Conservation (phyloP, 805 yeast species). For the Schwanniomyces occidentalis region DNA sequence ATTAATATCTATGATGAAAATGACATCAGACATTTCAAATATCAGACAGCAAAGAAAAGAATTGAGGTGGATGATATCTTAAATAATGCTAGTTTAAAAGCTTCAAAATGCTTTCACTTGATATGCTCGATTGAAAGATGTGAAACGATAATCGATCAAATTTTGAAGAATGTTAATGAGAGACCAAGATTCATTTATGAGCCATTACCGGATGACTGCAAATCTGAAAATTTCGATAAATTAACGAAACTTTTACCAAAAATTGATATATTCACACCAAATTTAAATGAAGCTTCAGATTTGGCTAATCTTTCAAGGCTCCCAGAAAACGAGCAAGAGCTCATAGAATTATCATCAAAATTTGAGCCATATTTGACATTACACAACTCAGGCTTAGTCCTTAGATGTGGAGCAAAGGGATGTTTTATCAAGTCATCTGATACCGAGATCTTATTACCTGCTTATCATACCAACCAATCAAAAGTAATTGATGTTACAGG, state of each 20-base stretch:
- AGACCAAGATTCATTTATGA: conserved; percentile 69
- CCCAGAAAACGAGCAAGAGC: conserved; percentile 24
- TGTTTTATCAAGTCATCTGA: conserved; percentile 46
- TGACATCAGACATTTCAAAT: conserved; percentile 58
- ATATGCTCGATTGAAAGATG: conserved; percentile 73
- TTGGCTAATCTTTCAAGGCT: conserved; percentile 56
- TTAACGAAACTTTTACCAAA: conserved; percentile 40
- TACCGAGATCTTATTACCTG: conserved; percentile 55
- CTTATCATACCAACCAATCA: conserved; percentile 59
- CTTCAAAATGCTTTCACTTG: conserved; percentile 57
- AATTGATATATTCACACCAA: conserved; percentile 74
- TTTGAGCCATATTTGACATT: conserved; percentile 44
- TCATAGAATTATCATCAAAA: conserved; percentile 44
- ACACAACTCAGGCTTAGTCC: conserved; percentile 49
- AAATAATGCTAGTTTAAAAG: conserved; percentile 32
- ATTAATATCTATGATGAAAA: conserved; percentile 69
- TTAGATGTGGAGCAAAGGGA: conserved; percentile 79
- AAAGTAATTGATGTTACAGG: conserved; percentile 45
- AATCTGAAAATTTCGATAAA: conserved; percentile 39
- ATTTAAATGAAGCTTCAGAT: conserved; percentile 77
- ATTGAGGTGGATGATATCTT: conserved; percentile 58
- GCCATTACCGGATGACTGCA: conserved; percentile 80
- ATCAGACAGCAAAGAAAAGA: conserved; percentile 60
- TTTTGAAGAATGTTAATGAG: conserved; percentile 21
- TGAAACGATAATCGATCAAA: conserved; percentile 42